Evolutionary conservation across 306 rosid genomes (phyloP), one percentile per base, ranked within the genome.

Genomic region (Betula pendula): DNA sequence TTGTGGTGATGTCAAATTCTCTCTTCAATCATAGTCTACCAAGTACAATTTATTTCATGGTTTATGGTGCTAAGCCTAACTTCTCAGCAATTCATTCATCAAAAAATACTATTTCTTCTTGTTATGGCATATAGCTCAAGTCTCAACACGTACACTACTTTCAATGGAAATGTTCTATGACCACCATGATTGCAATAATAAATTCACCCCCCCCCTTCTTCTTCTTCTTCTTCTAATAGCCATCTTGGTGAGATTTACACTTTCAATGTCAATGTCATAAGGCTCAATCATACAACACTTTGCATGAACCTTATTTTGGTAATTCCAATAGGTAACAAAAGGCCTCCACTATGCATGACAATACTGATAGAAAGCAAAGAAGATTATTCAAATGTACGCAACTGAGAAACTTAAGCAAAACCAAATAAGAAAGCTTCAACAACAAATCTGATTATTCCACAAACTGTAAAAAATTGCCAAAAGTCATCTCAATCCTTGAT

Each of bases 401-500:
- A 52, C 58, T 17, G 58, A 52, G 58, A 52, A 19, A 52, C 40
- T 62, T 31, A 62, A 62, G 68, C 68, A 56, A 56, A 22, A 24
- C 2, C 29, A 24, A 25, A 56, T 56, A 25, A 22, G 65, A 56
- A 56, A 56, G 35, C 33, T 56, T 22, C 35, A 24, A 56, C 43
- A 62, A 62, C 5, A 16, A 16, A 35, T 2, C 33, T 62, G 12
- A 29, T n/a, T 10, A 62, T 12, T 17, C 42, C 47, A 8, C 27
- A 65, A 38, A 33, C 48, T 35, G 24, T 4, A 12, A 17, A 65
- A 65, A 65, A 8, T 35, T 3, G 13, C 45, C 12, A 1, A 5
- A 3, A 13, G 49, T 9, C 49, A 45, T 45, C 29, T 55, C 63
- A 35, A 19, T 65, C 70, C 68, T 65, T 65, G 48, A 24, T 22